Conservation (phyloP, 2,329 filamentous ascomycete genomes). For the Xylaria arbuscula region DNA sequence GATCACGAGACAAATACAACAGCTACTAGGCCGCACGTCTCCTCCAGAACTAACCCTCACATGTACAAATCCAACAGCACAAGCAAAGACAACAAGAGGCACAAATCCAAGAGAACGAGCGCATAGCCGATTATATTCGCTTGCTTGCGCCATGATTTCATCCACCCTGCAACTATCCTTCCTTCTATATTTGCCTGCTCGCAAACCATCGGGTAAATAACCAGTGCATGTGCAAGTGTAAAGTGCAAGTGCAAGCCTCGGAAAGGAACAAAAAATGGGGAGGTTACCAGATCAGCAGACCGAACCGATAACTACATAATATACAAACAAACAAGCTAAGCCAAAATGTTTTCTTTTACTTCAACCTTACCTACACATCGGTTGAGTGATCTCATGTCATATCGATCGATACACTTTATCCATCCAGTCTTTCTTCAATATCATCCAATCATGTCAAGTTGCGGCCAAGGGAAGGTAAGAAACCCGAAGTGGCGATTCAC, state of each 20-base stretch:
- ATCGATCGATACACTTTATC: constrained; percentile 6
- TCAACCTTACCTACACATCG: background rate
- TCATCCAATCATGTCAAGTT: constrained; percentile 9
- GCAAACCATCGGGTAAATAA: background rate
- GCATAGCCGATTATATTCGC: constrained; percentile 14
- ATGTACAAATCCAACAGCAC: background rate
- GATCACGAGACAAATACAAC: background rate
- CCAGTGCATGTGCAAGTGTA: constrained; percentile 2
- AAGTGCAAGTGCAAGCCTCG: background rate
- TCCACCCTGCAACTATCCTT: background rate
- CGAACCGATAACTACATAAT: constrained; percentile 10
- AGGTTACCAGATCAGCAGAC: background rate
- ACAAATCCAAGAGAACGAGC: background rate
- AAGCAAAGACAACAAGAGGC: background rate
- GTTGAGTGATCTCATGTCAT: background rate
- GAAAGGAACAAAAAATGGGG: background rate
- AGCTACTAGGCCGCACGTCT: background rate
- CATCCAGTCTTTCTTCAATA: background rate
- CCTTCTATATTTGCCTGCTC: constrained; percentile 18
- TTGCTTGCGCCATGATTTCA: background rate
- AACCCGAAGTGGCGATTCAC: background rate
- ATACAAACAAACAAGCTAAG: constrained; percentile 23
- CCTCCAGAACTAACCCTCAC: background rate
- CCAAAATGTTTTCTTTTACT: background rate
- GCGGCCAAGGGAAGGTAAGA: background rate